Conservation (phyloP, 1,284 basidiomycete species). For the Marasmius oreades region DNA sequence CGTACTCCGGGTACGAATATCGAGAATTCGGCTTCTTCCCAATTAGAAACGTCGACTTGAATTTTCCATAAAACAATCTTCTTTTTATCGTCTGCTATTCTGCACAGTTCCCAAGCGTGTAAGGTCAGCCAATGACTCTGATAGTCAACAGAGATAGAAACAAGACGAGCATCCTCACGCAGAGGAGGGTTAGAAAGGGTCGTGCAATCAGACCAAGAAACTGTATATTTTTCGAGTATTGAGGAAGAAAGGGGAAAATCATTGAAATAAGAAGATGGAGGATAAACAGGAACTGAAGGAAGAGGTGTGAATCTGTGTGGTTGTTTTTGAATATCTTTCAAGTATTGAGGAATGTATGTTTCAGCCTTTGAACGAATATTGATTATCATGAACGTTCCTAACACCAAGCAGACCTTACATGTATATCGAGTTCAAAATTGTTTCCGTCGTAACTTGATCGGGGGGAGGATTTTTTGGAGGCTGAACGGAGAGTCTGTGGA, state of each 20-base stretch:
- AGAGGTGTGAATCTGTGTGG: constrained; percentile 36
- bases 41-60: constrained; percentile 29
- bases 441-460: background rate
- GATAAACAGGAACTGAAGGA: constrained; percentile 37
- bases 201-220: constrained; percentile 5
- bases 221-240: constrained; percentile 12
- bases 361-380: constrained; percentile 31
- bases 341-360: constrained; percentile 40
- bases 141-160: constrained; percentile 24
- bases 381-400: constrained; percentile 1
- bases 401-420: constrained; percentile 24
- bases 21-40: constrained; percentile 34
- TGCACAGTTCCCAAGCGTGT: constrained; percentile 41
- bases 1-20: constrained; percentile 38
- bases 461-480: background rate
- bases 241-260: constrained; percentile 31
- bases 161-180: constrained; percentile 15
- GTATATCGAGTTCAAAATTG: constrained; percentile 34
- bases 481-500: constrained; percentile 17
- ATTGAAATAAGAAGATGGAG: constrained; percentile 26
- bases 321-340: constrained; percentile 43
- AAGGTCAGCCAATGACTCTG: constrained; percentile 37
- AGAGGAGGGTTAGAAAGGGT: constrained; percentile 25
- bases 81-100: constrained; percentile 34
- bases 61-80: constrained; percentile 37